Evolutionary conservation across 1,284 basidiomycete genomes (phyloP), one percentile per base, ranked within the genome.

Genomic region (Ganoderma sp.): DNA sequence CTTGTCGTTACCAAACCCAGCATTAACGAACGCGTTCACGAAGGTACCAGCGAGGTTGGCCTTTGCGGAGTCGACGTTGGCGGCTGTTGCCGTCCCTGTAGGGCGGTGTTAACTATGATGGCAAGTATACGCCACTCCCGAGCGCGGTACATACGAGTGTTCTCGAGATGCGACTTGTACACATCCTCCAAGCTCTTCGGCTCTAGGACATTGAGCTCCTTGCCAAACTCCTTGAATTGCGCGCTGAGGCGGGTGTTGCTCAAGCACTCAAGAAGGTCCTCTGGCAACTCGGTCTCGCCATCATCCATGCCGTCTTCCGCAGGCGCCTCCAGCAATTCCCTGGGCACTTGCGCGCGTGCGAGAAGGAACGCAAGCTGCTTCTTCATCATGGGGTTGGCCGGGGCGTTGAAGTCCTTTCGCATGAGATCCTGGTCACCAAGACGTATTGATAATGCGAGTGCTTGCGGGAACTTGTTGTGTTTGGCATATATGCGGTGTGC

Each of bases 21-120:
- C 97, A 76, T 99, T 99, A 68, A 99, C 98, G 73, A 99, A 99
- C 0, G 96, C 98, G 77, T 99, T 99, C 71, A 99, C 98, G 75
- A 99, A 99, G 1, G 97, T 98, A 9, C 96, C 94, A 1, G 98
- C 97, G 65, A 99, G 82, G 80, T 99, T 99, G 66, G 92, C 96
- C 70, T 95, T 88, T 17, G 97, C 97, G 15, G 97, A 99, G 78
- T 99, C 97, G 63, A 98, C 90, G 66, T 90, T 92, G 1, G 90
- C 84, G 1, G 89, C 84, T 2, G 88, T 81, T 34, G 87, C 85
- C 34, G 88, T 83, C 73, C 88, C 89, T 91, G 61, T 9, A 66
- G 41, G 67, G 62, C 19, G 1, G 0, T n/a, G 17, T 65, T 19
- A 66, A 62, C 60, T 56, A 22, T 34, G 22, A 37, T 22, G 61